A percentile compares a stretch with the other conserved stretches of the same genome.
These are phyloP conservation scores for Bisporella sp. DNA, from an alignment of 2,329 filamentous ascomycete species.

Conservation along the genomic window DNA sequence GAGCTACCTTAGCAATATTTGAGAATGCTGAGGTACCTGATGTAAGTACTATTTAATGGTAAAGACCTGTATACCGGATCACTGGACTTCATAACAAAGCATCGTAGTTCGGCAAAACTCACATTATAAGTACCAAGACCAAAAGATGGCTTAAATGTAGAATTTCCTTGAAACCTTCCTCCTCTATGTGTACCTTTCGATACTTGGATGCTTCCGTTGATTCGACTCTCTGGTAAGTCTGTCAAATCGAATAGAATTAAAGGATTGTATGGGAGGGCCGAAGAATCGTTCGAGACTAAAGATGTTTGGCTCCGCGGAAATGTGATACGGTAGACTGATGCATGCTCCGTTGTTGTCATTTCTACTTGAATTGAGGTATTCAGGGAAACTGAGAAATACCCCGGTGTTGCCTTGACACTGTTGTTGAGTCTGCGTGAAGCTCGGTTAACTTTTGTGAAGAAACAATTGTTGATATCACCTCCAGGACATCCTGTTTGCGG, in stretches of 20 bases:
- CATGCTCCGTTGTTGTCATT: constrained; percentile 61
- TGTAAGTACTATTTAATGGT: too few relatives aligned
- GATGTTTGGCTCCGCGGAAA: constrained; percentile 38
- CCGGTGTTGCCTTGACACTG: constrained; percentile 51
- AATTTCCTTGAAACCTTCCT: constrained; percentile 57
- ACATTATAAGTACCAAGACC: constrained; percentile 52
- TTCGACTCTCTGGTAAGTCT: constrained; percentile 55
- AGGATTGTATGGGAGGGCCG: constrained; percentile 36
- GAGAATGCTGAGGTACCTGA: too few relatives aligned
- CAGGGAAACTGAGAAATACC: constrained; percentile 58
- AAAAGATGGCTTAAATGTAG: constrained; percentile 57
- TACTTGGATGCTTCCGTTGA: constrained; percentile 49
- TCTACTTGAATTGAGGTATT: constrained; percentile 52
- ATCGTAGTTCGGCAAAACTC: constrained; percentile 31
- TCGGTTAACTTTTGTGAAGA: constrained; percentile 46
- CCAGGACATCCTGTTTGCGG: constrained; percentile 54
- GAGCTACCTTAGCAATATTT: too few relatives aligned
- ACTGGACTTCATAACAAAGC: too few relatives aligned
- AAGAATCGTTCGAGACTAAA: constrained; percentile 14
- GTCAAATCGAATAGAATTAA: constrained; percentile 59
- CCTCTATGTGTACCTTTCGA: constrained; percentile 34
- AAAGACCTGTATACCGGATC: too few relatives aligned
- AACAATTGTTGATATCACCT: constrained; percentile 55
- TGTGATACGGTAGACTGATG: constrained; percentile 58
- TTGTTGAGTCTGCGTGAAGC: constrained; percentile 33